These are phyloP conservation scores for Suhomyces yuchorum DNA, from an alignment of 1,139 yeast genomes.

Conservation along the genomic window DNA sequence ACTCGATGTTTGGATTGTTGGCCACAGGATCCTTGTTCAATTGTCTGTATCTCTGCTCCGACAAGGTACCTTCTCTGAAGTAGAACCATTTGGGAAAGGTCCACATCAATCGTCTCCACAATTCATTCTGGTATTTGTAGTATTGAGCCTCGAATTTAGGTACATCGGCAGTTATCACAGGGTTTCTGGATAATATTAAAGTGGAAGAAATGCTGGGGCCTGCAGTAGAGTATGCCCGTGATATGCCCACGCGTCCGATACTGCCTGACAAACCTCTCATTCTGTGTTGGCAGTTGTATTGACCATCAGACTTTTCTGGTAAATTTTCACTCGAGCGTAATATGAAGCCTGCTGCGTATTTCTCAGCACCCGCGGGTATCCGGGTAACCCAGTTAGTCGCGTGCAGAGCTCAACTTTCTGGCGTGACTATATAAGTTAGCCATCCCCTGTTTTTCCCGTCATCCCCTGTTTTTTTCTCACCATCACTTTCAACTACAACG, in stretches of 20 bases:
- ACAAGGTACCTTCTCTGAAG: slow-evolving; percentile 85
- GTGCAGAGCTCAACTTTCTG: background rate
- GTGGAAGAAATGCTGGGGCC: slow-evolving; percentile 29
- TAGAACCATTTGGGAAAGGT: slow-evolving; percentile 94
- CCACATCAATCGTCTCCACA: slow-evolving; percentile 94
- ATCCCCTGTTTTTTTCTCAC: slow-evolving; percentile 1
- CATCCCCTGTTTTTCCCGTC: slow-evolving; percentile 1
- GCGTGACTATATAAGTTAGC: background rate
- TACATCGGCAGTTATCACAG: slow-evolving; percentile 78
- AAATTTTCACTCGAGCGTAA: slow-evolving; percentile 17
- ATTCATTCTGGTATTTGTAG: slow-evolving; percentile 80
- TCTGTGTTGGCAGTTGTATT: slow-evolving; percentile 3
- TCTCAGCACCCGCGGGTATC: slow-evolving; percentile 1
- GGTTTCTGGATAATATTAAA: slow-evolving; percentile 74
- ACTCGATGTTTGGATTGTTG: slow-evolving; percentile 73
- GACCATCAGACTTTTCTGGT: slow-evolving; percentile 9
- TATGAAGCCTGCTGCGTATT: slow-evolving; percentile 1
- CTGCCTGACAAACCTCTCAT: slow-evolving; percentile 16
- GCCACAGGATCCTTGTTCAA: slow-evolving; percentile 77
- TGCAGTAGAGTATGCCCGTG: slow-evolving; percentile 17
- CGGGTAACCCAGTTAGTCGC: slow-evolving; percentile 10
- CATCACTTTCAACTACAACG: background rate
- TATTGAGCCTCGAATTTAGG: slow-evolving; percentile 73
- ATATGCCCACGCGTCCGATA: slow-evolving; percentile 9
- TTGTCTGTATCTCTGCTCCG: slow-evolving; percentile 78